Evolutionary conservation across 768 basidiomycete genomes (phyloP), one percentile per base, ranked within the genome.

Genomic region (Kwoniella dendrophila): DNA sequence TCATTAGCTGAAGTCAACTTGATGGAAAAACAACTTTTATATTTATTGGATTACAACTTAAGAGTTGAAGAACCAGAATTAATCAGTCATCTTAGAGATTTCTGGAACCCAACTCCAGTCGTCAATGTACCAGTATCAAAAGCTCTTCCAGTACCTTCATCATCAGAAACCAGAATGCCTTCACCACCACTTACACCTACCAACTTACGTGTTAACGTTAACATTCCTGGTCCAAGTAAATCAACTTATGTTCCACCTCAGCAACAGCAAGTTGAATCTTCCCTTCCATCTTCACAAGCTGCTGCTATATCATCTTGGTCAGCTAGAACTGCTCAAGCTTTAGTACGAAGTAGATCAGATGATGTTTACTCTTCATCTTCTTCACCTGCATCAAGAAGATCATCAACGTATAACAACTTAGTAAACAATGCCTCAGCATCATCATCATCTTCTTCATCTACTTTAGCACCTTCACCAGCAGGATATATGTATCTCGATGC

Each of bases 11-110:
- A 82, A 69, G 79, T 97, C 79, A 96, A 94, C 80, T 83, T 94
- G 64, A 98, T 98, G 95, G 95, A 99, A 82, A 90, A 87, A 81
- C 92, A 99, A 81, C 85, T 99, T 29, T 86, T 99, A 56, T 88
- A 85, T 78, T 83, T 98, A 61, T 86, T 99, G 70, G 90, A 95
- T 81, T 80, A 90, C 77, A 88, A 97, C 78, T 86, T 99, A 59
- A 87, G 90, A 49, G 91, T 97, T 77, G 84, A 86, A 69, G 95
- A 99, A 80, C 80, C 81, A 27, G 92, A 96, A 71, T 87, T 88
- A 8, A 77, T 84, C 66, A 66, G 66, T 43, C 80, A 82, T 58
- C 84, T 88, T 70, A 74, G 74, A 29, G 82, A 83, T 11, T 93
- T 96, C 81, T 71, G 70, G 71, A 70, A 64, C 66, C 66, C 66